phyloP scores from a whole-genome alignment of 768 basidiomycete genomes.

The Crucibulum laeve region DNA sequence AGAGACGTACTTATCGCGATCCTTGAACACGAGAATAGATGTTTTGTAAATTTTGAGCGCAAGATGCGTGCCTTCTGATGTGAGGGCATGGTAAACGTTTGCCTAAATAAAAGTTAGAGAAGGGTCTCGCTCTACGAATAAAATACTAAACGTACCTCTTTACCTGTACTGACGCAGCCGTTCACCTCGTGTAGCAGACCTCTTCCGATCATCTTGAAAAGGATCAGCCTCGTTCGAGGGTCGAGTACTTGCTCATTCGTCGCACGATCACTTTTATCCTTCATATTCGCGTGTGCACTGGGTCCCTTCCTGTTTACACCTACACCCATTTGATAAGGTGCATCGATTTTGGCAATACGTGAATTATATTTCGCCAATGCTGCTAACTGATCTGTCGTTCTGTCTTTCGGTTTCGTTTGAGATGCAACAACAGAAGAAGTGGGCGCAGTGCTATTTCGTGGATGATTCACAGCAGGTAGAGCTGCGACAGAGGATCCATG shows the following conservation, averaged over 20 bases:
- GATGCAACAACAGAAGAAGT: slow-evolving; percentile 15
- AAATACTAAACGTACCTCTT: slow-evolving; percentile 63
- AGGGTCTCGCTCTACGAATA: slow-evolving; percentile 1
- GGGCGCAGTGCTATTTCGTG: slow-evolving; percentile 28
- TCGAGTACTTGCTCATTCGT: slow-evolving; percentile 97
- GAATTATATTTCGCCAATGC: slow-evolving; percentile 76
- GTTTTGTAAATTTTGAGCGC: slow-evolving; percentile 99
- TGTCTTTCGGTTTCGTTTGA: slow-evolving; percentile 40
- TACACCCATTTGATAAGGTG: slow-evolving; percentile 62
- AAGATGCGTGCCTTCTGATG: slow-evolving; percentile 52
- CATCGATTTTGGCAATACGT: slow-evolving; percentile 69
- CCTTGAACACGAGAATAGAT: slow-evolving; percentile 95
- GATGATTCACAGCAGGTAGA: slow-evolving; percentile 71
- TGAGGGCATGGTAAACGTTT: slow-evolving; percentile 92
- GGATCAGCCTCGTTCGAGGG: slow-evolving; percentile 87
- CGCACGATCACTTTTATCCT: slow-evolving; percentile 96
- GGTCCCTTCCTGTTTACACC: slow-evolving; percentile 93
- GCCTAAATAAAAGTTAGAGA: slow-evolving; percentile 46
- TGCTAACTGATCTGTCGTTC: slow-evolving; percentile 67
- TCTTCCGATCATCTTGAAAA: slow-evolving; percentile 95
- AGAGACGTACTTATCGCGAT: slow-evolving; percentile 93
- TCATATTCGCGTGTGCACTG: slow-evolving; percentile 79
- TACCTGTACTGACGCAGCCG: slow-evolving; percentile 95
- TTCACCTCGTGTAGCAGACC: slow-evolving; percentile 88
- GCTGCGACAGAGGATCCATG: slow-evolving; percentile 48